These are phyloP conservation scores for Petunia hybrid DNA, from an alignment of 305 asterid genomes.

Conservation along the genomic window DNA sequence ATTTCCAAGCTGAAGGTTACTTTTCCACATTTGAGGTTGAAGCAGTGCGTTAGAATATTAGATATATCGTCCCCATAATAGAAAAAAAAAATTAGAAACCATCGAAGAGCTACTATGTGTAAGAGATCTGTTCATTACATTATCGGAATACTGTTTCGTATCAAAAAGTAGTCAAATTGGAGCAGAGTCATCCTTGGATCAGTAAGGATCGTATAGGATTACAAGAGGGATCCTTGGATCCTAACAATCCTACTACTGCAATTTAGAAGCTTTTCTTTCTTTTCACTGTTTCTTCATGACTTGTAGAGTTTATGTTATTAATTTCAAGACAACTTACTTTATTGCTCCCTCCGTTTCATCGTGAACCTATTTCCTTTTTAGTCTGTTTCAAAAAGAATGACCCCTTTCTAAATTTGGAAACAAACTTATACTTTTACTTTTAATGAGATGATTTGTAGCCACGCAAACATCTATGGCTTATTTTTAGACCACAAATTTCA, in stretches of 20 bases:
- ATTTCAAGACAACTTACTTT: background rate
- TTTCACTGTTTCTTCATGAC: constrained; percentile 1
- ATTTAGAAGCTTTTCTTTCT: background rate
- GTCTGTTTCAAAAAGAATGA: too few relatives aligned
- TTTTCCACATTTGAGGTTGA: constrained; percentile 22
- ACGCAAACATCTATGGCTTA: too few relatives aligned
- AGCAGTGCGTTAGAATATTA: background rate
- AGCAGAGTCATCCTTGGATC: constrained; percentile 12
- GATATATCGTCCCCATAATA: background rate
- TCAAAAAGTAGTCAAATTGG: constrained; percentile 27
- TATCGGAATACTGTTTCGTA: background rate
- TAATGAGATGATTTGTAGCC: too few relatives aligned
- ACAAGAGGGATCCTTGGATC: constrained; percentile 15
- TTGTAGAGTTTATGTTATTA: constrained; percentile 13
- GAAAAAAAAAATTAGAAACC: background rate
- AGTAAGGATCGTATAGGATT: background rate
- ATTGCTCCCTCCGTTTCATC: background rate
- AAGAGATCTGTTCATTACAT: background rate
- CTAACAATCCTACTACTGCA: background rate
- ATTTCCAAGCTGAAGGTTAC: background rate
- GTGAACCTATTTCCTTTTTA: too few relatives aligned
- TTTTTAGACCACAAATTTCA: too few relatives aligned
- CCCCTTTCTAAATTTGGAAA: too few relatives aligned
- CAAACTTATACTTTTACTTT: too few relatives aligned
- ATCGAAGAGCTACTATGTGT: background rate